Evolutionary conservation across 306 rosid species (phyloP).

Genomic region (Prunus salicina): DNA sequence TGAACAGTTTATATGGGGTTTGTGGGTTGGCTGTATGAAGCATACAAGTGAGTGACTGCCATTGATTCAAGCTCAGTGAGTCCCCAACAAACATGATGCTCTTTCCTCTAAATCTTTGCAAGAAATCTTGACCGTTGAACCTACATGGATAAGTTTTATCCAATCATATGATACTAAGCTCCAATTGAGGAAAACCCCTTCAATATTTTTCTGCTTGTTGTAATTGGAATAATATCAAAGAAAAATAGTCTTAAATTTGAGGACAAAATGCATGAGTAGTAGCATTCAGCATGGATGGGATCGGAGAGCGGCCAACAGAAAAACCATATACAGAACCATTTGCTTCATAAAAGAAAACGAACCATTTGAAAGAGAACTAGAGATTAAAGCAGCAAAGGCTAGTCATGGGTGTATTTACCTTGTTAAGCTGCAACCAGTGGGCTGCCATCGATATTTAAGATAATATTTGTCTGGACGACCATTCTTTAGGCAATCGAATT

Average conservation of each 20-base stretch:
- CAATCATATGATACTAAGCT: too few species aligned
- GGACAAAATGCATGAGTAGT: too few species aligned
- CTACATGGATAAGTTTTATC: constrained; percentile 16
- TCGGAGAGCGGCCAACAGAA: too few species aligned
- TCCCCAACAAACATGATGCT: constrained; percentile 26
- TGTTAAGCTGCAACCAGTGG: constrained; percentile 1
- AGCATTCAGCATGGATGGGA: too few species aligned
- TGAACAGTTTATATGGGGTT: constrained; percentile 22
- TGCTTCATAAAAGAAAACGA: too few species aligned
- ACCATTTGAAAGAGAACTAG: too few species aligned
- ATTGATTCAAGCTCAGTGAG: constrained; percentile 25
- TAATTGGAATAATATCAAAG: too few species aligned
- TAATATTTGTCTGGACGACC: constrained; percentile 20
- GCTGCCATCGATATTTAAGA: constrained; percentile 27
- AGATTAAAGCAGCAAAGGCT: background rate
- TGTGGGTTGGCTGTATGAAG: constrained; percentile 38
- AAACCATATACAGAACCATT: too few species aligned
- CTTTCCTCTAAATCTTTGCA: constrained; percentile 28
- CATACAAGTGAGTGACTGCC: constrained; percentile 47
- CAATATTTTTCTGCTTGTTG: too few species aligned
- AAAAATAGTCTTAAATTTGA: too few species aligned
- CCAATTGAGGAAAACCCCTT: too few species aligned
- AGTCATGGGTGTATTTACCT: background rate
- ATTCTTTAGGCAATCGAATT: constrained; percentile 16
- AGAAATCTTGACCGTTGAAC: constrained; percentile 47